Percentiles rank a stretch among this genome's conserved stretches.
Evolutionary conservation across 441 rosid species (phyloP).

Genomic region (Breynia disticha): DNA sequence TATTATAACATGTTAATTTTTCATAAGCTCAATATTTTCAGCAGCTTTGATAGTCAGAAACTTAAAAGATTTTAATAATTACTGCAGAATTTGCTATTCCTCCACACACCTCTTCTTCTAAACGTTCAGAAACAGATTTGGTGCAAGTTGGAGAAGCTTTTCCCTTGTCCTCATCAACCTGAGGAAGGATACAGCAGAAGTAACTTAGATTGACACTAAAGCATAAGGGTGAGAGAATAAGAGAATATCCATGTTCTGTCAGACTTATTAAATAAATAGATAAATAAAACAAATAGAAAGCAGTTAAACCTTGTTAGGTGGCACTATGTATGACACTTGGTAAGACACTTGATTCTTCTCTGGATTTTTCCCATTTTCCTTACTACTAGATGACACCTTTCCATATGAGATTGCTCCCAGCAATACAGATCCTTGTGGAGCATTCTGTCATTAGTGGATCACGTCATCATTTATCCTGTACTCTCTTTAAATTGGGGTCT

Average conservation of each 20-base stretch:
- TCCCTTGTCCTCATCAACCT: slow-evolving; percentile 76
- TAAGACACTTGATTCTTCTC: slow-evolving; percentile 59
- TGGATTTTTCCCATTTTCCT: slow-evolving; percentile 43
- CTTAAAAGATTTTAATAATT: not conserved
- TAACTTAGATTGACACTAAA: not conserved
- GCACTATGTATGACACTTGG: slow-evolving; percentile 63
- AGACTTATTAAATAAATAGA: slow-evolving; percentile 3
- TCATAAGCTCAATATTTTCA: too few species aligned
- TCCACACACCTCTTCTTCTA: slow-evolving; percentile 68
- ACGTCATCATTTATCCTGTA: not conserved
- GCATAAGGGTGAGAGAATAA: not conserved
- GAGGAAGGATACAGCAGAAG: slow-evolving; percentile 13
- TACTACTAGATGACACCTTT: slow-evolving; percentile 44
- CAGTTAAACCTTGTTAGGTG: slow-evolving; percentile 74
- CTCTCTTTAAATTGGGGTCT: not conserved
- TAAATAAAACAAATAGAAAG: slow-evolving; percentile 11
- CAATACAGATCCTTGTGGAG: slow-evolving; percentile 77
- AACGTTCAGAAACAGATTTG: slow-evolving; percentile 59
- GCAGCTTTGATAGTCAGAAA: too few species aligned
- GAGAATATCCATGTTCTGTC: slow-evolving; percentile 4
- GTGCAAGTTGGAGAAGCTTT: slow-evolving; percentile 42
- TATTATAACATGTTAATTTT: too few species aligned
- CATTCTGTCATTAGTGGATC: slow-evolving; percentile 32
- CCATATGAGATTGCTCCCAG: slow-evolving; percentile 76
- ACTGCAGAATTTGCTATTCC: not conserved